phyloP scores from a whole-genome alignment of 73 alveolate genomes.

The Diophrys sp. region DNA sequence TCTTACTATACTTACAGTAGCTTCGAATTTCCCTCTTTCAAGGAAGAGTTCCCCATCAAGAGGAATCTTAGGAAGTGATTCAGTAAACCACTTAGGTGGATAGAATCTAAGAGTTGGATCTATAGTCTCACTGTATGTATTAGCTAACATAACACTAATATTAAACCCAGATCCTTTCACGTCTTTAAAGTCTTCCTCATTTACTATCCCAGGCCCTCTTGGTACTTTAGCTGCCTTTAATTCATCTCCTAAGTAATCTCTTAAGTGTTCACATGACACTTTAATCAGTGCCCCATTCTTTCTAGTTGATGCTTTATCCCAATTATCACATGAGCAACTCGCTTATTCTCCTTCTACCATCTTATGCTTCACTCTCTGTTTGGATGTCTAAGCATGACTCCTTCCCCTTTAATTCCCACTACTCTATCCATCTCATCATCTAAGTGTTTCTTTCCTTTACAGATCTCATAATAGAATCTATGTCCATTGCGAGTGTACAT shows the following conservation, averaged over 20 bases:
- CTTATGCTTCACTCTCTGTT: conserved; percentile 5
- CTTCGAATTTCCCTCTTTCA: conserved; percentile 63
- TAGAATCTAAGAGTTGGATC: conserved; percentile 28
- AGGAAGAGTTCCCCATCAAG: conserved; percentile 85
- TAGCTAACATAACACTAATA: conserved; percentile 23
- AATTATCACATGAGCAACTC: background rate
- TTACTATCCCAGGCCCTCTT: background rate
- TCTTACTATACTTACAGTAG: conserved; percentile 23
- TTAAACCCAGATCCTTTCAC: background rate
- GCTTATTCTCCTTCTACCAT: background rate
- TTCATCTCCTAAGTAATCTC: background rate
- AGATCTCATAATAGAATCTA: conserved; percentile 53
- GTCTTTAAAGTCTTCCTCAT: background rate
- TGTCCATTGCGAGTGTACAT: conserved; percentile 57
- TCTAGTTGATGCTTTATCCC: background rate
- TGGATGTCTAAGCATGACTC: conserved; percentile 80
- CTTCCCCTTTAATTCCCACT: conserved; percentile 72
- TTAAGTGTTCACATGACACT: background rate
- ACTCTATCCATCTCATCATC: conserved; percentile 56
- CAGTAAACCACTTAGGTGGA: conserved; percentile 69
- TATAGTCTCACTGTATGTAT: conserved; percentile 7
- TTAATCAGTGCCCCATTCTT: background rate
- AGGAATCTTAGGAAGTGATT: conserved; percentile 60
- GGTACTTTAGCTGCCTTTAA: background rate
- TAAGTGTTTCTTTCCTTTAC: conserved; percentile 61